Evolutionary conservation across 495 filamentous ascomycete genomes (phyloP).

Genomic region (Aspergillus baeticus): DNA sequence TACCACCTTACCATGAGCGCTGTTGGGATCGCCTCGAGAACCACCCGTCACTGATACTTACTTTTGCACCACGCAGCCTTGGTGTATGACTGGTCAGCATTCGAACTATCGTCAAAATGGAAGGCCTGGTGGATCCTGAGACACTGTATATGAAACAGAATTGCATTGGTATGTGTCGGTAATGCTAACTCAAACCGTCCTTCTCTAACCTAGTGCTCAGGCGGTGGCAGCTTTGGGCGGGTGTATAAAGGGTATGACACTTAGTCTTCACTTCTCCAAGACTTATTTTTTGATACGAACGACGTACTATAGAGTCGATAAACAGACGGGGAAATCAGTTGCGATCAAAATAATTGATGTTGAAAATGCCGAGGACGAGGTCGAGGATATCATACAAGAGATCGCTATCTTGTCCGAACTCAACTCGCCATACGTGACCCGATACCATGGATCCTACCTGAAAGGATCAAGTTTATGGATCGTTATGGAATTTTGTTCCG

Average conservation of each 20-base stretch:
- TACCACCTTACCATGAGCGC: neutral
- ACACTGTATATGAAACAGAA: slow-evolving; percentile 89
- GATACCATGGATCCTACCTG: slow-evolving; percentile 94
- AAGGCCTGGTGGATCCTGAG: slow-evolving; percentile 68
- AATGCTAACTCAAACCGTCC: neutral
- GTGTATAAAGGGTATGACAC: slow-evolving; percentile 84
- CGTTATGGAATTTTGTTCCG: slow-evolving; percentile 91
- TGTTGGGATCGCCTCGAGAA: neutral
- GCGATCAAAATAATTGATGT: slow-evolving; percentile 98
- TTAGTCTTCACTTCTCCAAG: slow-evolving; percentile 20
- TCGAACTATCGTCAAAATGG: slow-evolving; percentile 31
- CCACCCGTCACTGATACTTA: neutral
- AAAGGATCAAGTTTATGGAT: slow-evolving; percentile 98
- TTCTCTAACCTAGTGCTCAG: slow-evolving; percentile 26
- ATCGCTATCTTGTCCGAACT: slow-evolving; percentile 95
- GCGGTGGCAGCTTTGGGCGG: slow-evolving; percentile 90
- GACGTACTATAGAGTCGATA: slow-evolving; percentile 63
- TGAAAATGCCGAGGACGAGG: slow-evolving; percentile 96
- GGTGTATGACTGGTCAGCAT: slow-evolving; percentile 8
- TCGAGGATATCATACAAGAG: slow-evolving; percentile 98
- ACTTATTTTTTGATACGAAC: neutral
- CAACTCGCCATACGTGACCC: slow-evolving; percentile 90
- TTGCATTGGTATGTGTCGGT: slow-evolving; percentile 71
- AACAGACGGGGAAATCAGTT: slow-evolving; percentile 77
- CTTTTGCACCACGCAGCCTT: neutral